Conservation (phyloP, 768 basidiomycete species). For the Amanita inopinata region DNA sequence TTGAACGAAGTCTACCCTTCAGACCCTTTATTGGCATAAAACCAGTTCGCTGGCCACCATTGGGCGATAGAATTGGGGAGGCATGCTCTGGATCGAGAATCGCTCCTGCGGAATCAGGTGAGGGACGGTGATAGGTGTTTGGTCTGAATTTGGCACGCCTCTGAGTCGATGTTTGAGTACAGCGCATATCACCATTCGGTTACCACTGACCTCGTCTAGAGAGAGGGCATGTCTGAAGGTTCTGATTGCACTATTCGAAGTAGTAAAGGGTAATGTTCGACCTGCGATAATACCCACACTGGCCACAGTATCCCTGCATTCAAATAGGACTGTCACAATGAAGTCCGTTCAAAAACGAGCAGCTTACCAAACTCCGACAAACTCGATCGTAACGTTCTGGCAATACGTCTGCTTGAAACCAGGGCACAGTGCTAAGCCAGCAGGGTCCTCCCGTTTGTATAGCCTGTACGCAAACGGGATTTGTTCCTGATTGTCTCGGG, state of each 20-base stretch:
- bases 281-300: constrained; percentile 62
- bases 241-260: constrained; percentile 51
- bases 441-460: constrained; percentile 43
- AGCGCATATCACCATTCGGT: not conserved
- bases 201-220: constrained; percentile 57
- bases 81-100: constrained; percentile 20
- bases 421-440: constrained; percentile 35
- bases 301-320: constrained; percentile 64
- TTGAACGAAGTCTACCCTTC: not conserved
- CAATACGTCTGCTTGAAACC: constrained; percentile 73
- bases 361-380: constrained; percentile 65
- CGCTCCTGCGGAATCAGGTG: constrained; percentile 18
- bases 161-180: constrained; percentile 21
- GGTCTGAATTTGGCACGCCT: constrained; percentile 59
- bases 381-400: constrained; percentile 59
- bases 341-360: constrained; percentile 11
- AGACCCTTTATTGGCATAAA: constrained; percentile 5
- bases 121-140: constrained; percentile 46
- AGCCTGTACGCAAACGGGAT: constrained; percentile 68
- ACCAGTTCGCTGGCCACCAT: not conserved
- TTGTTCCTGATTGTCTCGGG: constrained; percentile 58
- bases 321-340: not conserved
- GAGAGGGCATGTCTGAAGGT: constrained; percentile 71
- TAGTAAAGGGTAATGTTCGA: constrained; percentile 57
- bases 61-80: constrained; percentile 9